phyloP scores from a whole-genome alignment of 1,284 basidiomycete genomes.

The Fomes fomentarius region DNA sequence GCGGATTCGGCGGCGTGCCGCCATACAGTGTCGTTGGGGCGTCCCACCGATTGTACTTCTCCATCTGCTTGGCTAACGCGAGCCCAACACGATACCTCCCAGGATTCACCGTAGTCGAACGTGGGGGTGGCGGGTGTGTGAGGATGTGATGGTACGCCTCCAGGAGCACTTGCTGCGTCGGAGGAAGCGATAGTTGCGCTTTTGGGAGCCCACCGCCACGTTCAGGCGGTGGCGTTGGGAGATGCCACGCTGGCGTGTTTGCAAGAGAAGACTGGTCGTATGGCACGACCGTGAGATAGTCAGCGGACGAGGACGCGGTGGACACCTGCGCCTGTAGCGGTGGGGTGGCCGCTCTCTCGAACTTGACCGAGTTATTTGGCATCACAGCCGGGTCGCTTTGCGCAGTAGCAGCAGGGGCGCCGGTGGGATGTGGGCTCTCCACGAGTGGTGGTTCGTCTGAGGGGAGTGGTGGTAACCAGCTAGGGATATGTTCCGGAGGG shows the following conservation, averaged over 20 bases:
- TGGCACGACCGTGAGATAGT: slow-evolving; percentile 70
- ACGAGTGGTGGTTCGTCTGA: slow-evolving; percentile 37
- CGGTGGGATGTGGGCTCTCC: slow-evolving; percentile 23
- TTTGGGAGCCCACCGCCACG: slow-evolving; percentile 14
- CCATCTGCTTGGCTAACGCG: slow-evolving; percentile 59
- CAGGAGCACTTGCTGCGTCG: slow-evolving; percentile 63
- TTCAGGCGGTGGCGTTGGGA: slow-evolving; percentile 48
- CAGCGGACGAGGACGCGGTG: slow-evolving; percentile 51
- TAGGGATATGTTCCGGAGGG: slow-evolving; percentile 63
- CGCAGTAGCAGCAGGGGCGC: slow-evolving; percentile 34
- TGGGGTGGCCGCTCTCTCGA: slow-evolving; percentile 34
- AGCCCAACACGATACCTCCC: slow-evolving; percentile 71
- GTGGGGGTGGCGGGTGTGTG: slow-evolving; percentile 56
- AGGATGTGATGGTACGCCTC: slow-evolving; percentile 74
- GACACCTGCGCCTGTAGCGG: slow-evolving; percentile 49
- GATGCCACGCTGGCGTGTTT: slow-evolving; percentile 63
- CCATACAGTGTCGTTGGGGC: slow-evolving; percentile 65
- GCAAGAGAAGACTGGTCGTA: slow-evolving; percentile 71
- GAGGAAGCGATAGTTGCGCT: slow-evolving; percentile 32
- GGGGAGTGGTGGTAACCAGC: slow-evolving; percentile 71
- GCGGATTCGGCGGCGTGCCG: slow-evolving; percentile 54
- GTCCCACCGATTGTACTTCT: slow-evolving; percentile 66
- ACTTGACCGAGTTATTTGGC: slow-evolving; percentile 26
- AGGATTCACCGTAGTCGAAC: slow-evolving; percentile 50
- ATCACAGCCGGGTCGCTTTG: slow-evolving; percentile 24